These are phyloP conservation scores for Rachicladosporium sp. DNA, from an alignment of 2,329 filamentous ascomycete genomes.

Conservation along the genomic window DNA sequence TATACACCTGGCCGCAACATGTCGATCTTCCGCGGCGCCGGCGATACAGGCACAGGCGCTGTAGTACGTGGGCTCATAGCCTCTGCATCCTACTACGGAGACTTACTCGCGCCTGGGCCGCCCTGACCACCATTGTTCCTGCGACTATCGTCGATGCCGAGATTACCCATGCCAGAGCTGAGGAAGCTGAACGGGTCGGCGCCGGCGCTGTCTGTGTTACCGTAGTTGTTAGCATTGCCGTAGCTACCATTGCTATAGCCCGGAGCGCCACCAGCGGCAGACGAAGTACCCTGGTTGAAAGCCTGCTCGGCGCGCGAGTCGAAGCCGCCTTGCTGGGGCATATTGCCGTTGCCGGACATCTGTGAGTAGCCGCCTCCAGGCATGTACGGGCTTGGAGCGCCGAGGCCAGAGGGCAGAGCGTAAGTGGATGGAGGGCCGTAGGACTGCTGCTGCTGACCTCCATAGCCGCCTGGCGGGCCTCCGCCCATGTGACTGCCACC, in stretches of 20 bases:
- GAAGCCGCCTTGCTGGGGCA: constrained; percentile 62
- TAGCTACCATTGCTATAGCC: constrained; percentile 45
- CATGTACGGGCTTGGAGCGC: constrained; percentile 69
- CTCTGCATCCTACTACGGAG: constrained; percentile 16
- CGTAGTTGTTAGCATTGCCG: constrained; percentile 27
- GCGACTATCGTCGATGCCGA: constrained; percentile 52
- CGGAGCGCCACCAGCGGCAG: constrained; percentile 53
- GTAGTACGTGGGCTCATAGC: too few relatives aligned
- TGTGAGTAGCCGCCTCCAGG: constrained; percentile 54
- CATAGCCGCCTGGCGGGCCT: constrained; percentile 39
- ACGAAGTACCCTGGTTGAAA: constrained; percentile 66
- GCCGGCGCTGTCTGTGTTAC: constrained; percentile 30
- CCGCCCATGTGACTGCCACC: constrained; percentile 52
- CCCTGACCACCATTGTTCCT: constrained; percentile 26
- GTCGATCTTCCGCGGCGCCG: too few relatives aligned
- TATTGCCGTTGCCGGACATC: constrained; percentile 50
- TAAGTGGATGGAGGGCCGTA: constrained; percentile 86
- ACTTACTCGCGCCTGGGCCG: constrained; percentile 16
- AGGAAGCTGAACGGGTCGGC: constrained; percentile 75
- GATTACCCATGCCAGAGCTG: constrained; percentile 56
- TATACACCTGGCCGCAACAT: too few relatives aligned
- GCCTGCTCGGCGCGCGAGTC: constrained; percentile 91
- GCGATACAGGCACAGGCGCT: too few relatives aligned
- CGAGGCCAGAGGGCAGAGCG: constrained; percentile 73
- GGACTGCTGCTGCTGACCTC: constrained; percentile 47